Evolutionary conservation across 352 stramenopile genomes (phyloP).

Genomic region (Pythium oligandrum): DNA sequence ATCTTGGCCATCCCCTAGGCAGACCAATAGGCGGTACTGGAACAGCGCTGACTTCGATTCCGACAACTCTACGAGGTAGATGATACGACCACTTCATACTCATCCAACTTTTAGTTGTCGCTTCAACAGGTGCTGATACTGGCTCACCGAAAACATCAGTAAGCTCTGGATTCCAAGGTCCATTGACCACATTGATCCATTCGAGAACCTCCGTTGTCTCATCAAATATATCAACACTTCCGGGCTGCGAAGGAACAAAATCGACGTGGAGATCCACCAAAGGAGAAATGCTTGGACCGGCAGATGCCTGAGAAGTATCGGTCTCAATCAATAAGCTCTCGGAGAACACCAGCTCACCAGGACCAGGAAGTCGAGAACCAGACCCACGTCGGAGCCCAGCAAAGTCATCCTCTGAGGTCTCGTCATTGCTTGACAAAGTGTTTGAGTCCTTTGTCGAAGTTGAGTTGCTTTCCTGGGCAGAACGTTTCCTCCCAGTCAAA

Average conservation of each 20-base stretch:
- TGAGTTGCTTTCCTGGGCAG: no score
- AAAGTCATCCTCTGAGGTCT: constrained; percentile 48
- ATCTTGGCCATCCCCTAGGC: constrained; percentile 56
- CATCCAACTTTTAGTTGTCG: constrained; percentile 69
- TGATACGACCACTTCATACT: constrained; percentile 79
- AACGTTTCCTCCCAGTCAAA: no score
- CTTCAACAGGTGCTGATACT: constrained; percentile 17
- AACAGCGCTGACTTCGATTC: constrained; percentile 50
- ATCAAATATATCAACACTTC: constrained; percentile 2
- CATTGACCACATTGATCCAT: constrained; percentile 57
- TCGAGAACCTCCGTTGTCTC: constrained; percentile 18
- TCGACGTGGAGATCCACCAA: constrained; percentile 8
- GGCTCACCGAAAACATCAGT: constrained; percentile 9
- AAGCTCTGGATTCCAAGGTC: constrained; percentile 32
- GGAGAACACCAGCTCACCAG: constrained; percentile 64
- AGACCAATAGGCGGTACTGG: constrained; percentile 55
- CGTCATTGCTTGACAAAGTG: background rate
- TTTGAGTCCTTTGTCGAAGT: no score
- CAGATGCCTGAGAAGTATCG: background rate
- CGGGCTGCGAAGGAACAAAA: constrained; percentile 10
- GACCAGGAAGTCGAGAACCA: constrained; percentile 35
- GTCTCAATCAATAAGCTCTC: constrained; percentile 70
- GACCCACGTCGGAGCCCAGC: constrained; percentile 43
- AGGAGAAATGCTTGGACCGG: no score
- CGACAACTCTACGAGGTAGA: constrained; percentile 46